Evolutionary conservation across 805 yeast genomes (phyloP).

Genomic region (Ogataea allantospora): DNA sequence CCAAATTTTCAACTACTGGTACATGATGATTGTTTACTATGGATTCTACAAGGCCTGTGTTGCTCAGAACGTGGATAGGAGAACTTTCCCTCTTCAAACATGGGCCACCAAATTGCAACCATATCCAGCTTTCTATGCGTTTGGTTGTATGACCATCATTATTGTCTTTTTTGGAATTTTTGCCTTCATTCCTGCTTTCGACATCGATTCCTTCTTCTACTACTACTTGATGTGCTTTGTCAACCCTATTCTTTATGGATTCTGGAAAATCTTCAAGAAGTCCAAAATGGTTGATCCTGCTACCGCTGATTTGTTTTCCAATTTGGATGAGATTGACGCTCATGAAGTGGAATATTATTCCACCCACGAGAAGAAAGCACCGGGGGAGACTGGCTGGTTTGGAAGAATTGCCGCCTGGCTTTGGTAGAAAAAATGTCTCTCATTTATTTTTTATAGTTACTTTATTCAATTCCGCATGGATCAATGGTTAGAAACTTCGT

Average conservation of each 20-base stretch:
- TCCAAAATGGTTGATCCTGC: conserved; percentile 41
- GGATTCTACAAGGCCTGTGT: conserved; percentile 62
- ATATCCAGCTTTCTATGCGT: conserved; percentile 28
- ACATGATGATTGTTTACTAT: conserved; percentile 49
- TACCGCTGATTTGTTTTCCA: conserved; percentile 46
- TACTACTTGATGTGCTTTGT: conserved; percentile 44
- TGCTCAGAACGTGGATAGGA: conserved; percentile 52
- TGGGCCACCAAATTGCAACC: conserved; percentile 46
- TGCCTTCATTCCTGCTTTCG: conserved; percentile 40
- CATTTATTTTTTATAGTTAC: neutral
- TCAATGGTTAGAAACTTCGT: conserved; percentile 47
- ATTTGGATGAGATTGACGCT: conserved; percentile 47
- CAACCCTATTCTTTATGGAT: conserved; percentile 34
- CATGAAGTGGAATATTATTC: conserved; percentile 40
- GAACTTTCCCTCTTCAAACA: conserved; percentile 44
- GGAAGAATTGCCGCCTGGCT: conserved; percentile 11
- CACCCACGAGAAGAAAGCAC: conserved; percentile 1
- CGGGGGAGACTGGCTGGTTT: neutral
- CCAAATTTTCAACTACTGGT: conserved; percentile 29
- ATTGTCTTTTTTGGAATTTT: conserved; percentile 39
- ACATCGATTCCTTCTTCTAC: conserved; percentile 41
- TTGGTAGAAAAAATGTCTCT: conserved; percentile 1
- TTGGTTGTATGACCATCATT: conserved; percentile 36
- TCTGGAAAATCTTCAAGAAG: conserved; percentile 39
- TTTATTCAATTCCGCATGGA: conserved; percentile 1